Conservation (phyloP, 139 green algal species). For the Microglena sp. region DNA sequence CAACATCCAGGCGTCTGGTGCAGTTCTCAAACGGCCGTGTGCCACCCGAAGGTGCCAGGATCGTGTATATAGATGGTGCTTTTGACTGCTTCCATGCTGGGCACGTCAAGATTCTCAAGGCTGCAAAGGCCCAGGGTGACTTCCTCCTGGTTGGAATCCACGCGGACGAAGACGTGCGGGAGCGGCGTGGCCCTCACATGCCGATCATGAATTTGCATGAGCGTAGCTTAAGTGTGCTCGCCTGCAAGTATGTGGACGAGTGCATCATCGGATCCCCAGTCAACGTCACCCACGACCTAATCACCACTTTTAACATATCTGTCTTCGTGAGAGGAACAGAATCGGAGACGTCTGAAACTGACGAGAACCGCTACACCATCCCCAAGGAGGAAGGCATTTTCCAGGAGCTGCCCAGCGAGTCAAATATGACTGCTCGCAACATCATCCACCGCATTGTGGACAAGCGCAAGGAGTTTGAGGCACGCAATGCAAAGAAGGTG, state of each 20-base stretch:
- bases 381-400: slow-evolving; percentile 33
- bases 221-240: slow-evolving; percentile 84
- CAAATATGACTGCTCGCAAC: slow-evolving; percentile 61
- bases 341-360: slow-evolving; percentile 39
- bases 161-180: slow-evolving; percentile 80
- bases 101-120: slow-evolving; percentile 84
- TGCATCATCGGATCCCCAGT: slow-evolving; percentile 55
- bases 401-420: slow-evolving; percentile 32
- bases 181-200: slow-evolving; percentile 70
- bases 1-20: slow-evolving; percentile 84
- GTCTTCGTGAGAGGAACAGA: slow-evolving; percentile 76
- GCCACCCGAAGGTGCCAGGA: slow-evolving; percentile 40
- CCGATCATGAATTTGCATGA: slow-evolving; percentile 99
- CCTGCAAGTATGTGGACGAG: slow-evolving; percentile 95
- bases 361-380: slow-evolving; percentile 33
- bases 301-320: slow-evolving; percentile 95
- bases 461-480: slow-evolving; percentile 79
- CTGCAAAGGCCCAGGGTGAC: slow-evolving; percentile 73
- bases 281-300: slow-evolving; percentile 80
- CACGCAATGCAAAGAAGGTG: slow-evolving; percentile 62
- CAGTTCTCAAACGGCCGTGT: slow-evolving; percentile 72
- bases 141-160: slow-evolving; percentile 97
- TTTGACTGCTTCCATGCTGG: slow-evolving; percentile 98
- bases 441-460: slow-evolving; percentile 90
- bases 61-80: slow-evolving; percentile 97